Conservation (phyloP, 331 rosid genomes). For the Spiraea crenata region DNA sequence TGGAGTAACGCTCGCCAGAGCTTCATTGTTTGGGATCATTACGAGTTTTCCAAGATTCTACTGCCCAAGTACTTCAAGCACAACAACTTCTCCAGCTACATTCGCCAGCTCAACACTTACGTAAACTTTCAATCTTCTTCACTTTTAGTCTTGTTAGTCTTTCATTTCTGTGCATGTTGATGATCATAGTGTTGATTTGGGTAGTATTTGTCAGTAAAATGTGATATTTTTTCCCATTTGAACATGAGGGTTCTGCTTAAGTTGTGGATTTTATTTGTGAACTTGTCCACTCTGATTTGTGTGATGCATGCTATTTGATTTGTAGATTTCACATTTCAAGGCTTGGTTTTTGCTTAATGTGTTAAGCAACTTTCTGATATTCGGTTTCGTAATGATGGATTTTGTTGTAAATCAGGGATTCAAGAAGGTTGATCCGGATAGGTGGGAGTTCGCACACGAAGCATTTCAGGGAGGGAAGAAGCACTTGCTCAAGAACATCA, state of each 20-base stretch:
- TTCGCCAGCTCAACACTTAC: constrained; percentile 92
- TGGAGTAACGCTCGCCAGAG: constrained; percentile 55
- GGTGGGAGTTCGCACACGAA: constrained; percentile 95
- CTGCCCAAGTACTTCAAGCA: constrained; percentile 88
- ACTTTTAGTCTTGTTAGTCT: not conserved
- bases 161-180: not conserved
- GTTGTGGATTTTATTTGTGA: not conserved
- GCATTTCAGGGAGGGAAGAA: constrained; percentile 81
- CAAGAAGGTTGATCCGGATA: constrained; percentile 74
- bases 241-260: no score
- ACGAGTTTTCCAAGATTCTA: constrained; percentile 61
- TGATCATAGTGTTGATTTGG: constrained; percentile 17
- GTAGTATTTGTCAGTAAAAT: no score
- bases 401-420: constrained; percentile 53
- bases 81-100: constrained; percentile 81
- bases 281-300: no score
- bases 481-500: constrained; percentile 80
- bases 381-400: not conserved
- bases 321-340: not conserved
- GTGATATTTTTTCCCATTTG: no score
- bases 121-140: constrained; percentile 35
- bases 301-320: not conserved
- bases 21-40: constrained; percentile 82
- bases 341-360: constrained; percentile 11
- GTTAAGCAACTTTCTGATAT: not conserved